Conservation (phyloP, 2,329 filamentous ascomycete genomes). For the Delphinella strobiligena region DNA sequence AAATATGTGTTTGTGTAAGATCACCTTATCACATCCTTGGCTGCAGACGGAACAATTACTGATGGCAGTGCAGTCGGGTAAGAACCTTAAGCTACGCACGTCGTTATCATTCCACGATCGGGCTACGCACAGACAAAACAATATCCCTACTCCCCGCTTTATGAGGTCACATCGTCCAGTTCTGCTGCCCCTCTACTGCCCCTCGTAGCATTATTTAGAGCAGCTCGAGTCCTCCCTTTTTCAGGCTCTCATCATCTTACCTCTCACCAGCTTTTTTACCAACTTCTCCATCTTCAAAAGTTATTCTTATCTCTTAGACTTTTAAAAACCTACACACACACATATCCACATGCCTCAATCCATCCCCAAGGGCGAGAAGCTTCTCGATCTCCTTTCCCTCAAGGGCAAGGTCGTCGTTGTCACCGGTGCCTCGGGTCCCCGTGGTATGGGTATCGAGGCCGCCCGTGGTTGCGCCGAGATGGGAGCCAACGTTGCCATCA, state of each 20-base stretch:
- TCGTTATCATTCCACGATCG: not conserved
- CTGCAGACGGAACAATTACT: too few relatives aligned
- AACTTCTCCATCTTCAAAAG: constrained; percentile 4
- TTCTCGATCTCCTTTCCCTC: constrained; percentile 44
- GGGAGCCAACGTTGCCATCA: constrained; percentile 54
- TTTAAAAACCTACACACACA: constrained; percentile 6
- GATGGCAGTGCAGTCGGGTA: too few relatives aligned
- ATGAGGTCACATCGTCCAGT: not conserved
- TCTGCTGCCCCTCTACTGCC: not conserved
- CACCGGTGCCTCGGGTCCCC: constrained; percentile 46
- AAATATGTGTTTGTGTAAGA: too few relatives aligned
- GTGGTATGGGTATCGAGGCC: constrained; percentile 56
- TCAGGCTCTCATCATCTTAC: constrained; percentile 47
- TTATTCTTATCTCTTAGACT: constrained; percentile 4
- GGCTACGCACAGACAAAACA: not conserved
- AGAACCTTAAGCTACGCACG: too few relatives aligned
- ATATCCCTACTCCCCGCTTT: not conserved
- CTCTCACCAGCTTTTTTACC: constrained; percentile 3
- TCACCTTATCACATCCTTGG: too few relatives aligned
- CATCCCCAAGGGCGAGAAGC: constrained; percentile 38
- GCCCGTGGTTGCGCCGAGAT: constrained; percentile 53
- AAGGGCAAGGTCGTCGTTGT: constrained; percentile 43
- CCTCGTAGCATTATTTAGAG: not conserved
- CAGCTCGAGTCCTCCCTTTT: not conserved
- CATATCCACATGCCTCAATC: constrained; percentile 12